Percentiles rank a stretch among this genome's conserved stretches.
Conservation (phyloP, 2,329 filamentous ascomycete genomes). For the Diaporthe australafricana region DNA sequence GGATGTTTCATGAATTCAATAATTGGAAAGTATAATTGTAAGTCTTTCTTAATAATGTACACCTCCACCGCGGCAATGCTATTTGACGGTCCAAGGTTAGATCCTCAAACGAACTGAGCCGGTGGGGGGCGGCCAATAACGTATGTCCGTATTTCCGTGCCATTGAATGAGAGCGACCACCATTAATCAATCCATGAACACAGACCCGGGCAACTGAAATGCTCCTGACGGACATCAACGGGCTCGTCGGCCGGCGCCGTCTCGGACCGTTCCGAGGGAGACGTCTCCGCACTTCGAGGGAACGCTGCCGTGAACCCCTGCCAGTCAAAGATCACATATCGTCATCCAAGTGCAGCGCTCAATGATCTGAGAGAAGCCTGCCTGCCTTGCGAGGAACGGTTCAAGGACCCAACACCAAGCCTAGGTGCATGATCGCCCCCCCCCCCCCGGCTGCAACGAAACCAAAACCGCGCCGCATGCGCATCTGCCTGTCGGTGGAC, state of each 20-base stretch:
- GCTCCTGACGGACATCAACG: background rate
- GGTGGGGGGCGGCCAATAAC: background rate
- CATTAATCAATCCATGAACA: too few species aligned
- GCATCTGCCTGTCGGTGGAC: constrained; percentile 52
- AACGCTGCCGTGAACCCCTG: background rate
- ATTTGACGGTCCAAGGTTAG: background rate
- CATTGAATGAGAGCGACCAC: too few species aligned
- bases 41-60: background rate
- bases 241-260: background rate
- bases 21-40: background rate
- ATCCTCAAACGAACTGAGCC: background rate
- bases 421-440: background rate
- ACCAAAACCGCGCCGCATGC: constrained; percentile 39
- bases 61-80: background rate
- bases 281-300: background rate
- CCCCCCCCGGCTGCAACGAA: background rate
- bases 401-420: background rate
- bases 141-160: constrained; percentile 8
- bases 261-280: background rate
- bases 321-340: background rate
- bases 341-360: background rate
- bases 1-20: background rate
- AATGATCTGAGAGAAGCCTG: background rate
- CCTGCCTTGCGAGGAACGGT: background rate
- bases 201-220: too few species aligned